Evolutionary conservation across 139 green algal species (phyloP).

Genomic region (Chlamydomonas eustigma): DNA sequence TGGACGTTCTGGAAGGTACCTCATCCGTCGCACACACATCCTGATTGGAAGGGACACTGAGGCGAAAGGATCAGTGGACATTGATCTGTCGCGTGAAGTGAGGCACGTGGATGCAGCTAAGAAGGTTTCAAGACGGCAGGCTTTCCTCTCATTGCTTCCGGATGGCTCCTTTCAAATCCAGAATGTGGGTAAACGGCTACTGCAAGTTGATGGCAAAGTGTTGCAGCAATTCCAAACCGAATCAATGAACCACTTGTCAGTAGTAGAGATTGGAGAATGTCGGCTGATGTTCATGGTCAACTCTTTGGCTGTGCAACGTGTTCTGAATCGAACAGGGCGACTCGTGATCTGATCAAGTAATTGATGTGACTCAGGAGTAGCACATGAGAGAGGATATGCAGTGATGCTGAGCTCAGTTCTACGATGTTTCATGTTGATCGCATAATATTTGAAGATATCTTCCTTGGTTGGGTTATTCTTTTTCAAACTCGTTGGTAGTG

Average conservation of each 20-base stretch:
- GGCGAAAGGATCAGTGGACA: constrained; percentile 42
- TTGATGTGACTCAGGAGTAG: too few species aligned
- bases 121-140: constrained; percentile 44
- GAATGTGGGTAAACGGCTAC: constrained; percentile 34
- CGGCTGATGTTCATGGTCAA: constrained; percentile 53
- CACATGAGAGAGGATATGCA: too few species aligned
- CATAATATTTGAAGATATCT: too few species aligned
- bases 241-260: constrained; percentile 41
- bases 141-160: constrained; percentile 26
- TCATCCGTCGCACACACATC: constrained; percentile 31
- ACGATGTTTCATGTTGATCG: too few species aligned
- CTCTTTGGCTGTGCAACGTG: constrained; percentile 8
- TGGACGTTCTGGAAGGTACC: constrained; percentile 22
- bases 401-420: too few species aligned
- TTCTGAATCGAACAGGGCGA: constrained; percentile 4
- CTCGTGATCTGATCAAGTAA: too few species aligned
- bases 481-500: too few species aligned
- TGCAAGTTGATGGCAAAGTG: constrained; percentile 18
- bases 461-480: too few species aligned
- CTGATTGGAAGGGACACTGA: constrained; percentile 36
- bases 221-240: constrained; percentile 21
- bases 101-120: neutral
- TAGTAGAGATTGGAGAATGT: constrained; percentile 34
- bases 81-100: constrained; percentile 43
- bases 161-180: constrained; percentile 38